Evolutionary conservation across 129 eudicot genomes (phyloP).

Genomic region (Lonicera japonica): DNA sequence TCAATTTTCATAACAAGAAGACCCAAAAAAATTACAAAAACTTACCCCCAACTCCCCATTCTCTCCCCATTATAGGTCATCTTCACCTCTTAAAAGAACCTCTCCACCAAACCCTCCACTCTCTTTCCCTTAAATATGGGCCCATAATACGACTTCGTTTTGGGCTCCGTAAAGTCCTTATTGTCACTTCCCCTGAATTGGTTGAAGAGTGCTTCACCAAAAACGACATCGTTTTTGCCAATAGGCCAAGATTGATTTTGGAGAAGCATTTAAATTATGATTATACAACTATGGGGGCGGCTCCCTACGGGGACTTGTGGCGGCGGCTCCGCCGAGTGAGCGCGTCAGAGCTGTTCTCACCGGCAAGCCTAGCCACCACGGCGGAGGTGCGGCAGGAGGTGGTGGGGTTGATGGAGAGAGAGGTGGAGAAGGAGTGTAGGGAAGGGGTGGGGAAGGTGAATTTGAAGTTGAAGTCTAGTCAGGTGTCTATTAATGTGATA

Average conservation of each 20-base stretch:
- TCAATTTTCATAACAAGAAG: neutral
- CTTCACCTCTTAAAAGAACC: constrained; percentile 10
- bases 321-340: constrained; percentile 4
- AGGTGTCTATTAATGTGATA: neutral
- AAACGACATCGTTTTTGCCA: constrained; percentile 4
- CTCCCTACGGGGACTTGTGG: constrained; percentile 7
- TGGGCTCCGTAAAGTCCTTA: neutral
- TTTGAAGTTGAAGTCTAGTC: neutral
- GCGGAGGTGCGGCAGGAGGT: neutral
- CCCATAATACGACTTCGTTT: constrained; percentile 5
- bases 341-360: neutral
- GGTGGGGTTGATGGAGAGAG: neutral
- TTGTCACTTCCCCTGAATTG: neutral
- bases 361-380: neutral
- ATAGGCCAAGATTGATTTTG: neutral
- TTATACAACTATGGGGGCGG: neutral
- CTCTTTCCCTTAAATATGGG: neutral
- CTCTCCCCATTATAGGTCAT: constrained; percentile 15
- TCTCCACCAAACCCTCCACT: neutral
- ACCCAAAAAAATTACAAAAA: neutral
- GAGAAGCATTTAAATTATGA: constrained; percentile 1
- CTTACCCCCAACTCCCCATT: constrained; percentile 10
- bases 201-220: constrained; percentile 14
- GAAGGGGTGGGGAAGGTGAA: neutral
- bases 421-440: neutral